Evolutionary conservation across 805 yeast species (phyloP), one percentile per base, ranked within the genome.

Genomic region (Yamadazyma ubonensis): DNA sequence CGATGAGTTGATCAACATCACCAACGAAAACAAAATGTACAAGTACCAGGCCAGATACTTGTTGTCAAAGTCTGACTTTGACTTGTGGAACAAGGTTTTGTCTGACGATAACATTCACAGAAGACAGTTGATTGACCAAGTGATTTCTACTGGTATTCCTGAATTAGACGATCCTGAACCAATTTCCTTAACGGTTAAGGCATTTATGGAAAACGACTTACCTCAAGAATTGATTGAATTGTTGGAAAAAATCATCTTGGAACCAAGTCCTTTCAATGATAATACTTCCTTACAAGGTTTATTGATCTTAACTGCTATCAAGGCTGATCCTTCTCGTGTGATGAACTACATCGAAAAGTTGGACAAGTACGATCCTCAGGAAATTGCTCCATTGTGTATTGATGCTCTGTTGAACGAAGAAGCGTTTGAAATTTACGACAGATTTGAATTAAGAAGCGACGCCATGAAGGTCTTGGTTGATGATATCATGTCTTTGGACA

Each of bases 41-140:
- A 93, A 93, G 65, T 91, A 93, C 67, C 99, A 93, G 73, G 98
- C 98, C n/a, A 83, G 98, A 63, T 93, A 93, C 61, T 74, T 93
- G 54, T 76, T 93, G 52, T 73, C 79, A 45, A 85, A 96, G 63
- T 87, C 96, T n/a, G 96, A 93, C 59, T 71, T 81, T 17, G 74
- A 65, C 5, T 74, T 93, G 49, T 93, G 98, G 97, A 67, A 78
- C 41, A 73, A 72, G 51, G 99, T 93, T 4, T 74, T 93, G 58
- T 55, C 71, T 44, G 76, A 75, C 31, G 93, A 84, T 33, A 89
- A 86, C 63, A 71, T 79, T 46, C 95, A 91, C 71, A 83, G 96
- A 69, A 83, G 96, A 60, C 95, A 83, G 61, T 74, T 93, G 55
- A 75, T 93, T 50, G 99, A 93, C 57, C 96, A 93, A 63, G 87